Evolutionary conservation across 805 yeast species (phyloP), one percentile per base, ranked within the genome.

Genomic region (Ogataea paraovalis): DNA sequence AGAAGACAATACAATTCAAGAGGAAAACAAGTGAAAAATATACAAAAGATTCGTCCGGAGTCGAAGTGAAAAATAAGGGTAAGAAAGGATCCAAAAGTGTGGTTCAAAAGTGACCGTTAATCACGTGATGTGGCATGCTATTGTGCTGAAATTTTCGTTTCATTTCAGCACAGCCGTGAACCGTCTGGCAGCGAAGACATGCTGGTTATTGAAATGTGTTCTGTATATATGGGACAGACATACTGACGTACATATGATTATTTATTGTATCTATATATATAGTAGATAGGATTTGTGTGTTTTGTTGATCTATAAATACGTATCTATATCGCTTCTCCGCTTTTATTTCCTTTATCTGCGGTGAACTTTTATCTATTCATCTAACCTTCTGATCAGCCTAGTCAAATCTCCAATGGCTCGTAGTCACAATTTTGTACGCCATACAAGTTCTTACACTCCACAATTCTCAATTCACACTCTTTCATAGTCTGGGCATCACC

Each of bases 391-490:
- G 10, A 6, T 25, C 9, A 25, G 6, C 6, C 28, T 25, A 14
- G 6, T 30, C n/a, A 30, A 10, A 52, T 33, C 37, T 37, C 40
- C 21, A 49, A 37, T 13, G 56, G 40, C 4, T 27, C 42, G 38
- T 49, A 57, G 5, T 41, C 30, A 12, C 43, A 34, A 4, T 54
- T 58, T 6, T 39, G 21, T 30, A 37, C 33, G 1, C 12, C 46
- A 45, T 64, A 68, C 7, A 60, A 44, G 39, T 78, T 75, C 46
- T 77, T 70, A 18, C 85, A 76, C 54, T 83, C 84, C 6, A 89
- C 71, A 16, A 89, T 73, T 39, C 83, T 73, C 45, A 89, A 71
- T 64, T 89, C 97, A 60, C 84, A 82, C 49, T 78, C 78, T 57
- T 80, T 80, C 92, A 89, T 79, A 5, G 73, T 78, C 23, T 68